These are phyloP conservation scores for Zygoascus bituminiphila DNA, from an alignment of 805 yeast genomes.

Conservation along the genomic window DNA sequence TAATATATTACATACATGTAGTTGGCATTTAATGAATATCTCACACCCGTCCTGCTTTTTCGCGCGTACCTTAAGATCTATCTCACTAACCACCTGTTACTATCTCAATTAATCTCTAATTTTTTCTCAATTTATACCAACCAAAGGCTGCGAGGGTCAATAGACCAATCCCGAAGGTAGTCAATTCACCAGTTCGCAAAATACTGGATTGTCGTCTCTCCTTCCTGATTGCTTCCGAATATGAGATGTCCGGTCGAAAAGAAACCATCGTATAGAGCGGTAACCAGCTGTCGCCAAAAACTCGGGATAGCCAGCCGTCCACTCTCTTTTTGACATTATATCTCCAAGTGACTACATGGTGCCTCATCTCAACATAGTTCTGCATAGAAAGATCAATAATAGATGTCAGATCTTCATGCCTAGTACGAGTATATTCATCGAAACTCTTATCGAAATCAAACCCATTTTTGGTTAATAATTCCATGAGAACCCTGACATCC, in stretches of 20 bases:
- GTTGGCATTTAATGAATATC: too few species aligned
- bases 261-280: conserved; percentile 92
- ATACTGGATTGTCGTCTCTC: conserved; percentile 49
- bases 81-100: too few species aligned
- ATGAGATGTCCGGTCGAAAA: conserved; percentile 74
- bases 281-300: conserved; percentile 59
- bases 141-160: neutral
- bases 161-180: neutral
- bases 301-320: conserved; percentile 55
- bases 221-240: conserved; percentile 54
- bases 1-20: neutral
- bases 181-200: conserved; percentile 23
- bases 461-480: conserved; percentile 32
- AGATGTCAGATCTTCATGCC: conserved; percentile 64
- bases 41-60: too few species aligned
- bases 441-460: conserved; percentile 44
- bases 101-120: too few species aligned
- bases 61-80: too few species aligned
- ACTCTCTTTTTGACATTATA: conserved; percentile 59
- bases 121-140: neutral
- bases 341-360: conserved; percentile 54
- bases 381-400: conserved; percentile 71
- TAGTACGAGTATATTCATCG: conserved; percentile 40
- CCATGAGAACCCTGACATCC: conserved; percentile 65
- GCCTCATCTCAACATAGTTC: conserved; percentile 83